phyloP scores from a whole-genome alignment of 2,329 filamentous ascomycete species.

The Aspergillus cejpii region DNA sequence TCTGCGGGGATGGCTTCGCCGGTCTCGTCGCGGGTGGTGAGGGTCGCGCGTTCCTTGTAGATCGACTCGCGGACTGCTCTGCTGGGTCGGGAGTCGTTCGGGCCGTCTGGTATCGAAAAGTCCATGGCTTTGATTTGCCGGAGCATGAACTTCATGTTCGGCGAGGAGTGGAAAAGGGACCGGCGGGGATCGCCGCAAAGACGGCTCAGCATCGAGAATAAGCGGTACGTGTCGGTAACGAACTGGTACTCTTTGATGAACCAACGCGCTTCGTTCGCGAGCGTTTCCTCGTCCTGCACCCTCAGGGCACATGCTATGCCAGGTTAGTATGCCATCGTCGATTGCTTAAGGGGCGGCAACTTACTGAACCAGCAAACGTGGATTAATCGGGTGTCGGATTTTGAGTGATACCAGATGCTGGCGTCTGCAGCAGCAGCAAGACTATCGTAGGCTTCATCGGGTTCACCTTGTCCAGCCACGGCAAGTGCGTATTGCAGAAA shows the following conservation, averaged over 20 bases:
- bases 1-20: conserved; percentile 34
- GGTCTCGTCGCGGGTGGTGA: conserved; percentile 34
- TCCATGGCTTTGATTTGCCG: conserved; percentile 90
- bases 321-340: conserved; percentile 10
- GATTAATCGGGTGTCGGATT: conserved; percentile 62
- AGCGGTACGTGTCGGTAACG: conserved; percentile 72
- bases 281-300: conserved; percentile 68
- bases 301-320: conserved; percentile 68
- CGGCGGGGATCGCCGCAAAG: conserved; percentile 61
- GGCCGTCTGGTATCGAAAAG: conserved; percentile 53
- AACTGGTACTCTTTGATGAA: conserved; percentile 78
- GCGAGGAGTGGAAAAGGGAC: conserved; percentile 65
- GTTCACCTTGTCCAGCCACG: conserved; percentile 61
- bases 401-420: conserved; percentile 70
- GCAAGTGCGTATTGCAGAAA: conserved; percentile 82
- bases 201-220: conserved; percentile 72
- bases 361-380: conserved; percentile 69
- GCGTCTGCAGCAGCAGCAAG: conserved; percentile 72
- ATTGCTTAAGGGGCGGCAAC: conserved; percentile 25
- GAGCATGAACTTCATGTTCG: conserved; percentile 83
- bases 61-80: conserved; percentile 36
- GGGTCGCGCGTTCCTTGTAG: conserved; percentile 39
- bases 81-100: conserved; percentile 29
- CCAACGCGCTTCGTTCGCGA: conserved; percentile 68
- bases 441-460: conserved; percentile 68